Base-by-base conservation (phyloP, 1,139 yeast genomes). In the Sugiyamaella castrensis region DNA sequence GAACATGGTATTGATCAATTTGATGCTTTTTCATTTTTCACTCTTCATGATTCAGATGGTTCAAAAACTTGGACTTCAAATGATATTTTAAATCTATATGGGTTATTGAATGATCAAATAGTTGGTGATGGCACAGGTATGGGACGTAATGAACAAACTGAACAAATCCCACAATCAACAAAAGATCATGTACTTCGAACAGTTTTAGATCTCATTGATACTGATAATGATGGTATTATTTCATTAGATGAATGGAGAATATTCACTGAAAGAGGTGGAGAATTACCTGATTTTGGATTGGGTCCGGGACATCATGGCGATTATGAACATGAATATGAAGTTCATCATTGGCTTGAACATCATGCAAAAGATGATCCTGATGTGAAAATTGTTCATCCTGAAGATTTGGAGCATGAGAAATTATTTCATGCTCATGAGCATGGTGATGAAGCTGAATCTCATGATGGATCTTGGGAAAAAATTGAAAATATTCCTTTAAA, bases 221-320 rank as follows among this genome's bases (percentile, higher is more conserved):
- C 73, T 0, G 72, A 87, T 62, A 67, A 73, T n/a, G 91, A 89
- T 63, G 86, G 85, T 0, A 70, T 69, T 43, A 75, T 91, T 11
- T 71, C 82, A 9, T 68, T 79, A 47, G 81, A 81, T 13, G 97
- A 89, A 63, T 92, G 91, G 84, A 62, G 80, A 43, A 68, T 70
- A n/a, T 91, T 79, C 68, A 74, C 78, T 8, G 67, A 67, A 2
- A 68, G 67, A 8, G 95, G 95, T 5, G 84, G 86, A 1, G 79
- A 79, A 55, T 77, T 92, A 62, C 98, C 98, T 1, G 98, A 92
- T 66, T 81, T 89, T 65, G 96, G 96, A 8, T 82, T 84, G 54
- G 98, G 97, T 16, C 92, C 87, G n/a, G 98, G 98, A 13, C 98
- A 91, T 64, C 98, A 91, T 69, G 84, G 91, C 44, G 96, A 88